These are phyloP conservation scores for Pseudogymnoascus sp. DNA, from an alignment of 2,329 filamentous ascomycete genomes.

Conservation along the genomic window DNA sequence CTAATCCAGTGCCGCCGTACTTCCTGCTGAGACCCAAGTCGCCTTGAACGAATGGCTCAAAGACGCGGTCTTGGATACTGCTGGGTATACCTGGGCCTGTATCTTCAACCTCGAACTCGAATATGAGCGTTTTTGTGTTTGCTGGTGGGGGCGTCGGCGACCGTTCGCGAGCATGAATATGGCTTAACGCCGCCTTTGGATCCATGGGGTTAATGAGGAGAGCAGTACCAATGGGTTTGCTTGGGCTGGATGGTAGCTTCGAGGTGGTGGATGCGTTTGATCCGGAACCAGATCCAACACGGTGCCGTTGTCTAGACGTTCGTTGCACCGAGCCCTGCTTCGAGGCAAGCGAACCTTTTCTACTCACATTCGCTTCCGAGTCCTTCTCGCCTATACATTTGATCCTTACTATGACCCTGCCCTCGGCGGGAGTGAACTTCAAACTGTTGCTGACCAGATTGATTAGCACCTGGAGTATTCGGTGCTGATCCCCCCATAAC, in stretches of 20 bases:
- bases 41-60: conserved; percentile 93
- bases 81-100: conserved; percentile 79
- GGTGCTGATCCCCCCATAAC: conserved; percentile 85
- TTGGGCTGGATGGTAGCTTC: conserved; percentile 25
- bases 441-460: conserved; percentile 86
- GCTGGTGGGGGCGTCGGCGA: conserved; percentile 52
- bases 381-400: conserved; percentile 56
- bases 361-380: conserved; percentile 15
- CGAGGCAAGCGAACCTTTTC: conserved; percentile 22
- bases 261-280: conserved; percentile 45
- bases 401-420: conserved; percentile 68
- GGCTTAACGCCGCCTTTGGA: conserved; percentile 21
- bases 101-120: conserved; percentile 84
- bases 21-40: conserved; percentile 83
- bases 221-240: conserved; percentile 39
- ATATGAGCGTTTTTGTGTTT: conserved; percentile 57
- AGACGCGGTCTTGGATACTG: conserved; percentile 71
- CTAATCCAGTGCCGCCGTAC: conserved; percentile 80
- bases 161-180: conserved; percentile 40
- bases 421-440: conserved; percentile 77
- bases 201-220: conserved; percentile 56
- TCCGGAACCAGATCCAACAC: conserved; percentile 24
- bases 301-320: conserved; percentile 18
- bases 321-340: conserved; percentile 16
- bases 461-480: conserved; percentile 87